Conservation (phyloP, 2,329 filamentous ascomycete genomes). For the Venturia effusa region DNA sequence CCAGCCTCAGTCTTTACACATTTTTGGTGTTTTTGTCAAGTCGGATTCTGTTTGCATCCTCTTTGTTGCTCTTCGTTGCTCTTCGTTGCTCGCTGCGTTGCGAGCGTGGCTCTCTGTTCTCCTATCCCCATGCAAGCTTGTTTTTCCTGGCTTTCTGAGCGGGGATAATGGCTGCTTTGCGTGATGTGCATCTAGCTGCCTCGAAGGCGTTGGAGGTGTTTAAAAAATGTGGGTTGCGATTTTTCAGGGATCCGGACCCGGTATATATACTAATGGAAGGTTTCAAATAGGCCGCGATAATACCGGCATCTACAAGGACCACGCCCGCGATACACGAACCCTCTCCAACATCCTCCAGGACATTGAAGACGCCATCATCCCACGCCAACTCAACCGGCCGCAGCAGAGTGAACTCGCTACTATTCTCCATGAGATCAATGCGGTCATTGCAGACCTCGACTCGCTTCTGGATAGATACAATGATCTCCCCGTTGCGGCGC, state of each 20-base stretch:
- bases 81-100: no score
- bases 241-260: no score
- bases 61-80: no score
- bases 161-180: not conserved
- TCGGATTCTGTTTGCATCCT: no score
- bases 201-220: conserved; percentile 3
- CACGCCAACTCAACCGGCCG: conserved; percentile 15
- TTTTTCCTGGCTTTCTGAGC: not conserved
- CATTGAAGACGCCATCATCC: conserved; percentile 20
- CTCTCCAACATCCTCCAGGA: conserved; percentile 21
- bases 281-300: not conserved
- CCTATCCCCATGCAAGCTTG: no score
- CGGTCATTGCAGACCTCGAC: conserved; percentile 18
- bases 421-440: not conserved
- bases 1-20: no score
- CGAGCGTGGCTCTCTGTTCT: no score
- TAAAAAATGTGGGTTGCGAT: not conserved
- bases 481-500: conserved; percentile 20
- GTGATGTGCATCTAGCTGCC: not conserved
- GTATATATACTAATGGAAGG: not conserved
- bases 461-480: conserved; percentile 20
- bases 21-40: no score
- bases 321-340: conserved; percentile 19
- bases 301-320: conserved; percentile 20
- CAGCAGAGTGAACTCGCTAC: conserved; percentile 15